Base-by-base conservation (phyloP, 805 yeast genomes). In the Pichia cephalocereana region DNA sequence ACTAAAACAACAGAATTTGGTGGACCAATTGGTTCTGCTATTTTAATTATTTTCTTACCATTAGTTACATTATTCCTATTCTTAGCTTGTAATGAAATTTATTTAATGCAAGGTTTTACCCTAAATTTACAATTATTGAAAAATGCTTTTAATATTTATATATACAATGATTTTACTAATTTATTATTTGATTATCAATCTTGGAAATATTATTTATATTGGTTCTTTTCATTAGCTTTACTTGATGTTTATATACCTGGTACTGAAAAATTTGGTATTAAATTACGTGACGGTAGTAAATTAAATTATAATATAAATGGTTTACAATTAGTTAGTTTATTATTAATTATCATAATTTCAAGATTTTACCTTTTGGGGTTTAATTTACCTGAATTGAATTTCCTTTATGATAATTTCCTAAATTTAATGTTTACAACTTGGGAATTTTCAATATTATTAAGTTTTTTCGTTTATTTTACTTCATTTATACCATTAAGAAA, bases 301-400 rank as follows among this genome's bases (percentile, higher is more conserved):
- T 72, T 91, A 52, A 60, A 63, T 18, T 91, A 91, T 68, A 82
- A 84, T 59, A 85, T 93, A 68, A 91, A 93, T 62, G 98, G 98
- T 12, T 64, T 73, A 44, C 69, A 76, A 27, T 68, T 87, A 51
- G 70, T 79, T 30, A 60, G 72, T 32, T 67, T 54, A 38, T 68
- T 59, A 47, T 62, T 56, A 6, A 53, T 65, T 1, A 38, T 71
- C 1, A 63, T 89, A 26, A 63, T 66, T 2, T 71, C 78, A 14
- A 74, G 97, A 54, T 73, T 73, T 52, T 69, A 65, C 43, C 52
- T 68, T 26, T 74, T 84, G 2, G 64, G 69, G 17, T 52, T 58
- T 26, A 52, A 56, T 28, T 45, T 64, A n/a, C 96, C 96, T 0
- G 98, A 91, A 64, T 74, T 93, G 50, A 82, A 74, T 54, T 91